Conservation (phyloP, 441 rosid genomes). For the Theobroma grandiflorum region DNA sequence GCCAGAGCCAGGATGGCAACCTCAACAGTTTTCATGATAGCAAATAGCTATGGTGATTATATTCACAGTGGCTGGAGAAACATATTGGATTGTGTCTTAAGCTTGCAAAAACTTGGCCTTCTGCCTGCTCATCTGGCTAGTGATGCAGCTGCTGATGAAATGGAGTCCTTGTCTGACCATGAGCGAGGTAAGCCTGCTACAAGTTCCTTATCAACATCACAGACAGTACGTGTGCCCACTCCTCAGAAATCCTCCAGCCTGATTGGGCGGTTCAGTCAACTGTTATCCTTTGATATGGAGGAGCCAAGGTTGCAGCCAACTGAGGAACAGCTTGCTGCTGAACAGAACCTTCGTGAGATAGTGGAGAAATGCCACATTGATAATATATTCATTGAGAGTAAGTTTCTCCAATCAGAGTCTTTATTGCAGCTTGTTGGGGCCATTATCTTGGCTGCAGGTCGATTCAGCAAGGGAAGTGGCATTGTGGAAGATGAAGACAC, state of each 20-base stretch:
- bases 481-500: slow-evolving; percentile 58
- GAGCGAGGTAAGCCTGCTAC: slow-evolving; percentile 57
- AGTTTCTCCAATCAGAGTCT: slow-evolving; percentile 80
- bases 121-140: slow-evolving; percentile 70
- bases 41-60: slow-evolving; percentile 70
- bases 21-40: slow-evolving; percentile 69
- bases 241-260: slow-evolving; percentile 69
- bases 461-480: slow-evolving; percentile 47
- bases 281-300: slow-evolving; percentile 73
- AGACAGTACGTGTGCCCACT: slow-evolving; percentile 45
- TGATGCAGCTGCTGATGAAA: slow-evolving; percentile 68
- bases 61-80: slow-evolving; percentile 70
- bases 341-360: slow-evolving; percentile 58
- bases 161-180: slow-evolving; percentile 49
- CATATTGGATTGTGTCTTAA: slow-evolving; percentile 68
- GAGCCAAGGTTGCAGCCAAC: slow-evolving; percentile 68
- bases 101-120: slow-evolving; percentile 73
- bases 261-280: slow-evolving; percentile 78
- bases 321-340: slow-evolving; percentile 70
- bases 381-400: slow-evolving; percentile 74
- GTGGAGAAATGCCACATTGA: slow-evolving; percentile 69
- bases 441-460: slow-evolving; percentile 59
- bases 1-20: slow-evolving; percentile 70
- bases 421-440: slow-evolving; percentile 67
- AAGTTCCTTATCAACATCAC: slow-evolving; percentile 43